Evolutionary conservation across 305 asterid genomes (phyloP), one percentile per base, ranked within the genome.

Genomic region (Fraxinus angustifolia): DNA sequence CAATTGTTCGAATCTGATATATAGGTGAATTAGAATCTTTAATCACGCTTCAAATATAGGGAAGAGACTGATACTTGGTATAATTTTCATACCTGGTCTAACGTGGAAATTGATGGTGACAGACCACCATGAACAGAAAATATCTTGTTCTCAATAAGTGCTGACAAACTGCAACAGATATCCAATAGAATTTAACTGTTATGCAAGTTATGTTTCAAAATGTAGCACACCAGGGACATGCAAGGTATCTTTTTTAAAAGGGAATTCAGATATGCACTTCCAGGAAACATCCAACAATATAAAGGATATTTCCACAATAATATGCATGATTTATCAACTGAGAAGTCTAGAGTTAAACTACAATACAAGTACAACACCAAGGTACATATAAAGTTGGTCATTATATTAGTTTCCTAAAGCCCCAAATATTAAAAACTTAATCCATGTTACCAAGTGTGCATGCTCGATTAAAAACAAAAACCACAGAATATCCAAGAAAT

Each of bases 1-100:
- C 98, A 83, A 95, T 95, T 60, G 88, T 86, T 81, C 98, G 93
- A 83, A 95, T 94, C 99, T 95, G 89, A 73, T 78, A 85, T 33
- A 71, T 2, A 23, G 58, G 71, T 23, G 23, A 77, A 77, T 81
- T 79, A 86, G 79, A 80, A 72, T 77, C 33, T 77, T 17, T 53
- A 8, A 6, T 19, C 2, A 31, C 36, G 0, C 11, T 17, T 28
- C 31, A 2, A 3, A 56, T 30, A n/a, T 33, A 30, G 34, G 56
- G 21, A 78, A 62, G 58, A 62, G 62, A 62, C 31, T 10, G 84
- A 17, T 35, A 33, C 82, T 42, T 74, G 68, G 79, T 75, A 76
- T 48, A 84, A 65, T 31, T 75, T 68, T 71, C 84, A 50, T 65
- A 95, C 99, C 99, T 94, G 98, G 88, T 95, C 99, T 86, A 95